Evolutionary conservation across 192 early-diverging fungal species (phyloP).

Genomic region (Coemansia sp.): DNA sequence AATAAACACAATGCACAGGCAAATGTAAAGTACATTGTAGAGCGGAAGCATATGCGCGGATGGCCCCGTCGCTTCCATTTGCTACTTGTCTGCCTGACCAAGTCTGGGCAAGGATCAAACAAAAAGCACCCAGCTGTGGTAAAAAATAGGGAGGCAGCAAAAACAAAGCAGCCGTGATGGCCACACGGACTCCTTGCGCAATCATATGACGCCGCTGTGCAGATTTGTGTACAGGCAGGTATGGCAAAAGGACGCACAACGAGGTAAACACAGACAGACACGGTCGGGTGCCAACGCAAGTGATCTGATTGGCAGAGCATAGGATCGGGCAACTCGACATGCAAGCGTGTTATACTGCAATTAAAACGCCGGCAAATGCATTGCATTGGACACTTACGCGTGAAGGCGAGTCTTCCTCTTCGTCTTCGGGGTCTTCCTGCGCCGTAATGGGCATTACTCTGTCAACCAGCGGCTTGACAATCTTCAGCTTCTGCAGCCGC

Average conservation of each 20-base stretch:
- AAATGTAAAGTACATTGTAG: neutral
- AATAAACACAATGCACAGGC: neutral
- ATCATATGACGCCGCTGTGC: conserved; percentile 7
- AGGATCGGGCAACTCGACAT: neutral
- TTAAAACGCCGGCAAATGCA: no score
- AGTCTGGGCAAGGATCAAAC: conserved; percentile 1
- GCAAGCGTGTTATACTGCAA: neutral
- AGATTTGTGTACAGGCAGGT: no score
- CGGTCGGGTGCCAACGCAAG: conserved; percentile 4
- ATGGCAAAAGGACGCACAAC: neutral
- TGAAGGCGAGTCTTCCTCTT: conserved; percentile 81
- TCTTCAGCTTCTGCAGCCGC: conserved; percentile 80
- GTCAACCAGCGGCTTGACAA: conserved; percentile 76
- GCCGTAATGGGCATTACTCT: conserved; percentile 79
- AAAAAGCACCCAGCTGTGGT: neutral
- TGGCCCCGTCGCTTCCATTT: neutral
- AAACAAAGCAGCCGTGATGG: neutral
- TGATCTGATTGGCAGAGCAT: conserved; percentile 4
- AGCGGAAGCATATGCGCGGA: neutral
- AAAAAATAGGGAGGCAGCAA: no score
- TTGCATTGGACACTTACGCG: conserved; percentile 34
- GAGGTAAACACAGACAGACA: conserved; percentile 6
- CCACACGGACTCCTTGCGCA: conserved; percentile 1
- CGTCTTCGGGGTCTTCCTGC: conserved; percentile 75
- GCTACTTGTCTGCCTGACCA: conserved; percentile 5